Base-by-base conservation (phyloP, 2,329 filamentous ascomycete genomes). In the Hortaea sp. region DNA sequence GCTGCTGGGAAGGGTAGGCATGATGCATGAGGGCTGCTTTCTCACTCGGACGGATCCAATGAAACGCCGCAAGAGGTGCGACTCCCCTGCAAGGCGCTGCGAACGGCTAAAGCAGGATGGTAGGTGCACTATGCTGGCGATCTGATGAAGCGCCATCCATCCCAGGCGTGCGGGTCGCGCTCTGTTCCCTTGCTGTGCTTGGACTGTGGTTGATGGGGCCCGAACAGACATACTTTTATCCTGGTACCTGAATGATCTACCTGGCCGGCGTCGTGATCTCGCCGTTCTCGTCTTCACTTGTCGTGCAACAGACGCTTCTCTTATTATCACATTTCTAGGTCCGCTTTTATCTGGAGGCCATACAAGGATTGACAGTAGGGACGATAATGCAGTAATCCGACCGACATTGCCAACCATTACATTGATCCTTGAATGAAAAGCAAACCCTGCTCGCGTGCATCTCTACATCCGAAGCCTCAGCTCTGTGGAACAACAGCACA, bases 51-150 rank as follows among this genome's bases (percentile, higher is more conserved):
- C 32, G 32, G 9, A 20, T 37, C 52, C 52, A 54, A 54, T 53
- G 34, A 45, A 34, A 40, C 12, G 29, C 35, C 34, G 28, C 32
- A 32, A 32, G 41, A 47, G 20, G 42, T 47, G 43, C 42, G 42
- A 45, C 40, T 49, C 43, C 20, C 42, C 46, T 54, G 50, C 52
- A 53, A 43, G 31, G 39, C 35, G 46, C 50, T 49, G 50, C 48
- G 38, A 45, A 47, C 43, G 42, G 48, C 46, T 47, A 31, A 13
- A 46, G 37, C 42, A 44, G 44, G 44, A 31, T 44, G 50, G 42
- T 47, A 47, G 38, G 49, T 43, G 52, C 49, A 40, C 48, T 13
- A 39, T 39, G 37, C 13, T 13, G 10, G 37, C 37, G 10, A 20
- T 46, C 11, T 20, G 39, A 44, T 35, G 44, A 34, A 45, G 35